phyloP scores from a whole-genome alignment of 257 asterid species.

The Nicotiana benthamiana region DNA sequence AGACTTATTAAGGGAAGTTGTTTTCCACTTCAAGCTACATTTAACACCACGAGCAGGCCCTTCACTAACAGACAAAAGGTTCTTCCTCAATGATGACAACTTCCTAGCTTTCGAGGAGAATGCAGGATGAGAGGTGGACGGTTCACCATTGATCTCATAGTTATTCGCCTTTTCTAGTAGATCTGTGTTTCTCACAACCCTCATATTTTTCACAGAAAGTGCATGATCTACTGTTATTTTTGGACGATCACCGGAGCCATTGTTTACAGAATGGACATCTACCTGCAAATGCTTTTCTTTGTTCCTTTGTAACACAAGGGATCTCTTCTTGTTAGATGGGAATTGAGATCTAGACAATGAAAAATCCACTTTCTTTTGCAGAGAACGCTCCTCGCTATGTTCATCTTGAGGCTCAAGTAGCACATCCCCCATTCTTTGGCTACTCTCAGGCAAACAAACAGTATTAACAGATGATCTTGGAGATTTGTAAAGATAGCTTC shows the following conservation, averaged over 20 bases:
- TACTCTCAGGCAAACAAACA: slow-evolving; percentile 22
- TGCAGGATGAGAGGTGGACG: slow-evolving; percentile 19
- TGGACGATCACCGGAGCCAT: slow-evolving; percentile 13
- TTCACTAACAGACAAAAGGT: slow-evolving; percentile 25
- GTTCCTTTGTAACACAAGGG: slow-evolving; percentile 19
- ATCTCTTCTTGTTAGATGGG: slow-evolving; percentile 19
- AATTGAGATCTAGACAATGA: slow-evolving; percentile 24
- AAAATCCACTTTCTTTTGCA: slow-evolving; percentile 27
- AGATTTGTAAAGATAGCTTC: slow-evolving; percentile 23
- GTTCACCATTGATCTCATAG: slow-evolving; percentile 20
- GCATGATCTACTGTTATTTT: slow-evolving; percentile 18
- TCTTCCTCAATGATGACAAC: slow-evolving; percentile 47
- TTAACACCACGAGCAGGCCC: slow-evolving; percentile 29
- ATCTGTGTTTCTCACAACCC: slow-evolving; percentile 15
- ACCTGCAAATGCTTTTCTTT: slow-evolving; percentile 28
- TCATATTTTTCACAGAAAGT: slow-evolving; percentile 24
- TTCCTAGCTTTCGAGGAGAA: slow-evolving; percentile 32
- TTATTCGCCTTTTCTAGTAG: slow-evolving; percentile 12
- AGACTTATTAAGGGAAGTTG: slow-evolving; percentile 26
- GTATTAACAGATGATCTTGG: slow-evolving; percentile 20
- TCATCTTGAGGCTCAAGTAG: slow-evolving; percentile 24
- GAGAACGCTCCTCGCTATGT: slow-evolving; percentile 21
- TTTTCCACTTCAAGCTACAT: slow-evolving; percentile 30
- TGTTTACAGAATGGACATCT: slow-evolving; percentile 15
- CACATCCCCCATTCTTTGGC: slow-evolving; percentile 31